Percentiles rank a stretch among this genome's conserved stretches.
Evolutionary conservation across 495 filamentous ascomycete species (phyloP).

Genomic region (Xylaria venustula): DNA sequence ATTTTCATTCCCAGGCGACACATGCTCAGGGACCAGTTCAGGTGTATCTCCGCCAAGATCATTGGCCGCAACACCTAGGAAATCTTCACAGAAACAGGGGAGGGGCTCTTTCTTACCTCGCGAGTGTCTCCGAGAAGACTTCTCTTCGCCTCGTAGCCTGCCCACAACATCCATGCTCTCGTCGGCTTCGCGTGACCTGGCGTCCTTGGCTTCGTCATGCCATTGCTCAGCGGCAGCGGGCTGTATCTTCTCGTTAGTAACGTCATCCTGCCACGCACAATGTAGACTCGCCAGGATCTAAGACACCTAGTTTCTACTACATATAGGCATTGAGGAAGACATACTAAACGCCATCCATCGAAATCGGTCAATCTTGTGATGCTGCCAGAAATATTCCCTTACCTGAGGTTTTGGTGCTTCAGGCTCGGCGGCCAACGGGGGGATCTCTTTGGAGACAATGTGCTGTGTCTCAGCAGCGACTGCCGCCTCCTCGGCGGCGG

Average conservation of each 20-base stretch:
- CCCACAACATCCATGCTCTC: slow-evolving; percentile 37
- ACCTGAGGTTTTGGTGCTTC: slow-evolving; percentile 19
- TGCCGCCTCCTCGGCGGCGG: not conserved
- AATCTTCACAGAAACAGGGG: slow-evolving; percentile 29
- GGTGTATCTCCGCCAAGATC: slow-evolving; percentile 22
- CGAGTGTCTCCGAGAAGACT: slow-evolving; percentile 28
- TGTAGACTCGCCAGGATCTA: slow-evolving; percentile 4
- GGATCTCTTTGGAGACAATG: slow-evolving; percentile 13
- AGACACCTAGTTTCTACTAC: slow-evolving; percentile 9
- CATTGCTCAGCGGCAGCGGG: slow-evolving; percentile 8
- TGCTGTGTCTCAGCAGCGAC: slow-evolving; percentile 8
- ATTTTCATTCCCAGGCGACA: slow-evolving; percentile 5
- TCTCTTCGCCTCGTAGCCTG: slow-evolving; percentile 34
- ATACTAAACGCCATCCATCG: slow-evolving; percentile 17
- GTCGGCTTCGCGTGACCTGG: slow-evolving; percentile 24
- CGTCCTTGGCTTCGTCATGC: slow-evolving; percentile 14
- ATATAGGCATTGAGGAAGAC: slow-evolving; percentile 12
- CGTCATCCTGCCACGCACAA: not conserved
- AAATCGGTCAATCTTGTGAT: slow-evolving; percentile 14
- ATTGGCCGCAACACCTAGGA: slow-evolving; percentile 28
- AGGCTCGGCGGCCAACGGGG: slow-evolving; percentile 14
- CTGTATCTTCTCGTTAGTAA: slow-evolving; percentile 9
- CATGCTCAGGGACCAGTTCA: slow-evolving; percentile 19
- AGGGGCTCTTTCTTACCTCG: slow-evolving; percentile 40
- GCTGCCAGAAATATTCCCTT: slow-evolving; percentile 19